These are phyloP conservation scores for Aphelidium insulamus DNA, from an alignment of 371 early-diverging fungal genomes.

Conservation along the genomic window DNA sequence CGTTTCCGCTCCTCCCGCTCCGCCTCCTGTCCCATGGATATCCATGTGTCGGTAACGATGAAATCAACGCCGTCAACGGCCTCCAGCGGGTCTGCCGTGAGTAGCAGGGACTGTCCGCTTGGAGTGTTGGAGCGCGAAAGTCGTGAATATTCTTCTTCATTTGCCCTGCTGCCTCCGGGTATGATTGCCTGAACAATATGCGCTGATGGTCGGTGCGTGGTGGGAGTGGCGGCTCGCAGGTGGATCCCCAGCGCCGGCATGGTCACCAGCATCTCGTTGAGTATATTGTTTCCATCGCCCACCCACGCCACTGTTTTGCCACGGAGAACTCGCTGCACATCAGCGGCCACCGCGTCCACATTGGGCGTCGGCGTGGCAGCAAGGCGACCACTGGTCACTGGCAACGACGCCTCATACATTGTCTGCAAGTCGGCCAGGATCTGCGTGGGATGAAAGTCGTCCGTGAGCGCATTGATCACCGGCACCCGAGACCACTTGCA, in stretches of 20 bases:
- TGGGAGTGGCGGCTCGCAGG: slow-evolving; percentile 62
- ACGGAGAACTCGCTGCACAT: slow-evolving; percentile 15
- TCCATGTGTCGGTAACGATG: slow-evolving; percentile 90
- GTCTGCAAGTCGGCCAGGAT: slow-evolving; percentile 85
- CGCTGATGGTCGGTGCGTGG: slow-evolving; percentile 43
- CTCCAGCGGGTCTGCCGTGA: slow-evolving; percentile 39
- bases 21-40: slow-evolving; percentile 88
- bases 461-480: slow-evolving; percentile 82
- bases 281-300: slow-evolving; percentile 88
- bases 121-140: too few species aligned
- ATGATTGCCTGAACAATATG: slow-evolving; percentile 35
- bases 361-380: slow-evolving; percentile 2
- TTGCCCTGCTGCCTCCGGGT: slow-evolving; percentile 19
- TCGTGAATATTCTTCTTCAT: too few species aligned
- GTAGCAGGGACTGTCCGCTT: too few species aligned
- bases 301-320: slow-evolving; percentile 76
- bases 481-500: slow-evolving; percentile 72
- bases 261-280: slow-evolving; percentile 64
- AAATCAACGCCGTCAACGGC: slow-evolving; percentile 64
- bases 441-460: slow-evolving; percentile 84
- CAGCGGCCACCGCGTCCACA: not conserved
- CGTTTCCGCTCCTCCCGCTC: slow-evolving; percentile 57
- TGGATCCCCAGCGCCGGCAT: slow-evolving; percentile 69
- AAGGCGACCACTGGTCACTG: slow-evolving; percentile 6
- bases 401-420: slow-evolving; percentile 43